Percentiles rank a stretch among this genome's conserved stretches.
These are phyloP conservation scores for Exophiala bonariae DNA, from an alignment of 2,329 filamentous ascomycete genomes.

Conservation along the genomic window DNA sequence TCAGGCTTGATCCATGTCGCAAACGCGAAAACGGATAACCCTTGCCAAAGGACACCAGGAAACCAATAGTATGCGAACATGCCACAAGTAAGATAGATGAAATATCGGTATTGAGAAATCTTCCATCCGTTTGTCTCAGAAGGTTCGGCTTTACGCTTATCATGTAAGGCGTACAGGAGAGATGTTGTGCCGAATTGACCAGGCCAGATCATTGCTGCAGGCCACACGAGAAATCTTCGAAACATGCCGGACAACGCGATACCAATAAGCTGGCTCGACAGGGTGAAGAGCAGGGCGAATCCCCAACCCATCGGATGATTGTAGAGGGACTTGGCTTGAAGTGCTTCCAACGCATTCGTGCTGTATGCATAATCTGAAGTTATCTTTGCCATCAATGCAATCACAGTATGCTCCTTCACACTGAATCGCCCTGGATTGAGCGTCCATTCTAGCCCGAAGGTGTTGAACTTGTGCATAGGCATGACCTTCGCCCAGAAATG, in stretches of 20 bases:
- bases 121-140: constrained; percentile 59
- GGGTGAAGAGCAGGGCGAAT: constrained; percentile 29
- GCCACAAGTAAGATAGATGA: constrained; percentile 54
- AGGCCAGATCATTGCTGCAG: constrained; percentile 70
- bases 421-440: constrained; percentile 40
- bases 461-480: constrained; percentile 33
- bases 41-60: constrained; percentile 65
- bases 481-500: constrained; percentile 35
- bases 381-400: constrained; percentile 44
- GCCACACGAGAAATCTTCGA: constrained; percentile 61
- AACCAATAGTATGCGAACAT: constrained; percentile 66
- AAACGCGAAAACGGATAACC: constrained; percentile 66
- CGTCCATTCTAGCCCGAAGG: constrained; percentile 35
- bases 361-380: constrained; percentile 32
- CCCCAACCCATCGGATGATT: constrained; percentile 29
- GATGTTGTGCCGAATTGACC: constrained; percentile 63
- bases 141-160: constrained; percentile 43
- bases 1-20: constrained; percentile 68
- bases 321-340: constrained; percentile 26
- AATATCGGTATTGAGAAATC: constrained; percentile 65
- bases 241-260: constrained; percentile 62
- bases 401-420: constrained; percentile 42
- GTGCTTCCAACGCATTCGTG: constrained; percentile 30
- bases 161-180: constrained; percentile 68
- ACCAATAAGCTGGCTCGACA: constrained; percentile 55